Conservation (phyloP, 1,139 yeast species). For the Zygosaccharomyces pseudobailii region DNA sequence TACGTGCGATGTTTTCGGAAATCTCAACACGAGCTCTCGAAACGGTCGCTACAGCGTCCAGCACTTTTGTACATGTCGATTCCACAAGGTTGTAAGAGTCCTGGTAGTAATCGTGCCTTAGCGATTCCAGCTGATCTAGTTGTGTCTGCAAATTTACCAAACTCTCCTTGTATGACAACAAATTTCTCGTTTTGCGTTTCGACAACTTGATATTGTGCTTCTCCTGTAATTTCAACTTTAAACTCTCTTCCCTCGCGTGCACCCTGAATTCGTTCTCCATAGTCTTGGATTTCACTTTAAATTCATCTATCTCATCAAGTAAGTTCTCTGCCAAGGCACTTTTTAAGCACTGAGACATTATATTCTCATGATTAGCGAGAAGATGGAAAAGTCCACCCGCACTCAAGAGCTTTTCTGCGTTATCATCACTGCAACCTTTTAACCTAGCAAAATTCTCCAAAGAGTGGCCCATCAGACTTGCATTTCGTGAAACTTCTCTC, state of each 20-base stretch:
- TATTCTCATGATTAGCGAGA: slow-evolving; percentile 72
- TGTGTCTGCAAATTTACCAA: slow-evolving; percentile 63
- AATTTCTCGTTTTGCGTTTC: slow-evolving; percentile 52
- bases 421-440: slow-evolving; percentile 54
- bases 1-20: slow-evolving; percentile 73
- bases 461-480: slow-evolving; percentile 70
- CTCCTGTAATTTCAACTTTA: slow-evolving; percentile 51
- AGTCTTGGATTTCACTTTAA: slow-evolving; percentile 39
- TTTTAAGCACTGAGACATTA: slow-evolving; percentile 54
- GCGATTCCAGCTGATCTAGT: slow-evolving; percentile 70
- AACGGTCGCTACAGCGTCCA: slow-evolving; percentile 56
- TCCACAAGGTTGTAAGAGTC: slow-evolving; percentile 57
- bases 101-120: slow-evolving; percentile 70
- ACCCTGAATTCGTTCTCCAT: slow-evolving; percentile 52
- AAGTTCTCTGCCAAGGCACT: slow-evolving; percentile 56
- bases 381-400: slow-evolving; percentile 78
- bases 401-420: slow-evolving; percentile 61
- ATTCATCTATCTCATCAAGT: slow-evolving; percentile 39
- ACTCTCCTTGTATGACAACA: slow-evolving; percentile 60
- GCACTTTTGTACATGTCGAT: slow-evolving; percentile 50
- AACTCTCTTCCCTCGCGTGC: slow-evolving; percentile 48
- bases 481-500: slow-evolving; percentile 50
- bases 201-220: slow-evolving; percentile 52
- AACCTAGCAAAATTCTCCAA: slow-evolving; percentile 66
- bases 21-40: slow-evolving; percentile 78